Evolutionary conservation across 139 green algal species (phyloP).

Genomic region (Chlorella sp.): DNA sequence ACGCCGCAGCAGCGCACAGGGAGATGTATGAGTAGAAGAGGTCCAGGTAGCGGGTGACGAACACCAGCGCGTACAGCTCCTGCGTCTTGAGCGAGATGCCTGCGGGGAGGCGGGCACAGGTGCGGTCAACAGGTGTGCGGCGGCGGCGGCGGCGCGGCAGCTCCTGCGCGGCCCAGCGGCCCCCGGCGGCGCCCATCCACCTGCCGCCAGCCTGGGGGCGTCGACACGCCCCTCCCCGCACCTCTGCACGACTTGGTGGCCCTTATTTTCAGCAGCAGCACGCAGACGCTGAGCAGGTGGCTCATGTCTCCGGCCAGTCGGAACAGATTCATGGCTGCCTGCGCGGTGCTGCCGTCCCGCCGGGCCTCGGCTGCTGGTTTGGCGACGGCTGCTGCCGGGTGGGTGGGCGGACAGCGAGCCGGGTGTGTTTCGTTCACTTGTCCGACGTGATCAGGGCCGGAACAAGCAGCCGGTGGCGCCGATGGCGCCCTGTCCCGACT

Average conservation of each 20-base stretch:
- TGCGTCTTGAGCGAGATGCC: conserved; percentile 98
- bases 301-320: conserved; percentile 96
- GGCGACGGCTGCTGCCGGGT: too few species aligned
- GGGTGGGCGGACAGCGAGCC: too few species aligned
- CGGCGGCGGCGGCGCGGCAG: neutral
- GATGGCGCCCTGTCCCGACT: too few species aligned
- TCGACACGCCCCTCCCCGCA: conserved; percentile 39
- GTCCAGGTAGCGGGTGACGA: conserved; percentile 96
- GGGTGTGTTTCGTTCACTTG: too few species aligned
- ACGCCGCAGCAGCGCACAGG: conserved; percentile 63
- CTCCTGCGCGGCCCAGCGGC: neutral
- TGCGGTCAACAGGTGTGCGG: neutral
- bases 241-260: conserved; percentile 93
- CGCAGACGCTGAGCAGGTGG: conserved; percentile 88
- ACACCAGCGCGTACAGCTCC: conserved; percentile 97
- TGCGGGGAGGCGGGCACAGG: conserved; percentile 43
- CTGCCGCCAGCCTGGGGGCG: too few species aligned
- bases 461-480: too few species aligned
- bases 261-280: conserved; percentile 97
- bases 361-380: neutral
- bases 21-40: conserved; percentile 95
- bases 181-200: neutral
- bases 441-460: too few species aligned
- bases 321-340: conserved; percentile 93
- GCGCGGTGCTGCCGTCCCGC: neutral